A percentile compares a stretch with the other conserved stretches of the same genome.
Evolutionary conservation across 2,329 filamentous ascomycete genomes (phyloP).

Genomic region (Aotearoamyces nothofagi): DNA sequence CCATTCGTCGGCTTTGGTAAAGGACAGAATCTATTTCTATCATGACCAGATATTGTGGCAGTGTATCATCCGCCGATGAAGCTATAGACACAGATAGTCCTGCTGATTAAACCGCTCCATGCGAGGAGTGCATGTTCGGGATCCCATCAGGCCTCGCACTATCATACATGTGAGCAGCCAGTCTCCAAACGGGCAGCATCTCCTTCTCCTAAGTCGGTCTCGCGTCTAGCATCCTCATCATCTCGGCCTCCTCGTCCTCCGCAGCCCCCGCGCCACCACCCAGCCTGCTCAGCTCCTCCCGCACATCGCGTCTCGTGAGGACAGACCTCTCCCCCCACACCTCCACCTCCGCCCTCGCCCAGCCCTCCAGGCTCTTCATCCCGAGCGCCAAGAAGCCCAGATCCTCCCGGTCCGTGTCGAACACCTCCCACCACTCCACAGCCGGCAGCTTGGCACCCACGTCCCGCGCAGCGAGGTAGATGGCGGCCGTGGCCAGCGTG

Average conservation of each 20-base stretch:
- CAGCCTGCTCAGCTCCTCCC: slow-evolving; percentile 8
- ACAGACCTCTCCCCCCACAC: slow-evolving; percentile 12
- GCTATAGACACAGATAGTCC: too few species aligned
- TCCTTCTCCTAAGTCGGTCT: background rate
- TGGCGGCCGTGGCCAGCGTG: slow-evolving; percentile 69
- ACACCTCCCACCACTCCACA: slow-evolving; percentile 93
- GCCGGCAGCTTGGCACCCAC: slow-evolving; percentile 63
- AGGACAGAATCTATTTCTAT: too few species aligned
- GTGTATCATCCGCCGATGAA: too few species aligned
- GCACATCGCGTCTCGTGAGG: slow-evolving; percentile 12
- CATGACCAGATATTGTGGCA: too few species aligned
- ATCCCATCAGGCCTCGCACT: too few species aligned
- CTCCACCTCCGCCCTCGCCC: slow-evolving; percentile 9
- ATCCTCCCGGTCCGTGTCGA: slow-evolving; percentile 89
- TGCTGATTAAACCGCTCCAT: too few species aligned
- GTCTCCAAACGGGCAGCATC: too few species aligned
- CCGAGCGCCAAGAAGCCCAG: slow-evolving; percentile 84
- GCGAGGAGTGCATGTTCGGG: too few species aligned
- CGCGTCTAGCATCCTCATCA: slow-evolving; percentile 12
- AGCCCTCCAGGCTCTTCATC: slow-evolving; percentile 64
- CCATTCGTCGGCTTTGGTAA: too few species aligned
- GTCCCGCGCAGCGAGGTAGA: slow-evolving; percentile 80
- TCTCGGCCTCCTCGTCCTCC: slow-evolving; percentile 15
- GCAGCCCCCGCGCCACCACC: slow-evolving; percentile 5
- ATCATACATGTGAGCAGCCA: too few species aligned